Evolutionary conservation across 116 monocot species (phyloP), one percentile per base, ranked within the genome.

Genomic region (Thalassia testudinum): DNA sequence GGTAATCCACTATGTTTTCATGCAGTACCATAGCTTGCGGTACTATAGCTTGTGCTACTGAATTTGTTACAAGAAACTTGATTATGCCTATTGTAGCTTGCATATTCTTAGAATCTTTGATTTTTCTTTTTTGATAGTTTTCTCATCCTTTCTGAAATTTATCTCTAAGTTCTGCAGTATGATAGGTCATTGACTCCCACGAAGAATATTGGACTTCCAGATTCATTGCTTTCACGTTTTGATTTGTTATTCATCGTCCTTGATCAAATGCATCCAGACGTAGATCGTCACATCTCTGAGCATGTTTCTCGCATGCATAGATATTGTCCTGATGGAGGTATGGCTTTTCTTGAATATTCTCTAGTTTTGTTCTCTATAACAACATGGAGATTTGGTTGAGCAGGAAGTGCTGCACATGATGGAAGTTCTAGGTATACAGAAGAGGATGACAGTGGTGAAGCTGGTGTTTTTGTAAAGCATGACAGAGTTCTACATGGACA

Each of bases 251-350:
- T 95, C 66, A 95, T 95, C 58, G 95, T 95, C 47, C 87, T 95
- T 49, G 95, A 95, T 79, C 95, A 95, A 85, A 95, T 95, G 95
- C 81, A 95, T 62, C 85, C 95, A 63, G 85, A 81, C 63, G 85
- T 87, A 62, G 95, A 95, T 17, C 76, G 84, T 27, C 78, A 70
- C 20, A 95, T 95, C 71, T 66, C 95, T 43, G 85, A 95, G 42
- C 95, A 95, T 69, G 88, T 95, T 24, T 56, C 85, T 26, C 78
- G 88, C 12, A 95, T 95, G 88, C 95, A 95, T 59, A 75, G 95
- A 74, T 95, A 95, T 73, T 8, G 40, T 40, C 14, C 14, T 7
- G 40, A 40, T 40, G 40, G 40, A 40, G 14, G 40, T 40, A n/a
- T n/a, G 23, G 19, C 23, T 0, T 49, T 21, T 1, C 22, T 24